These are phyloP conservation scores for Sordariomycetes sp. DNA, from an alignment of 2,329 filamentous ascomycete species.

Conservation along the genomic window DNA sequence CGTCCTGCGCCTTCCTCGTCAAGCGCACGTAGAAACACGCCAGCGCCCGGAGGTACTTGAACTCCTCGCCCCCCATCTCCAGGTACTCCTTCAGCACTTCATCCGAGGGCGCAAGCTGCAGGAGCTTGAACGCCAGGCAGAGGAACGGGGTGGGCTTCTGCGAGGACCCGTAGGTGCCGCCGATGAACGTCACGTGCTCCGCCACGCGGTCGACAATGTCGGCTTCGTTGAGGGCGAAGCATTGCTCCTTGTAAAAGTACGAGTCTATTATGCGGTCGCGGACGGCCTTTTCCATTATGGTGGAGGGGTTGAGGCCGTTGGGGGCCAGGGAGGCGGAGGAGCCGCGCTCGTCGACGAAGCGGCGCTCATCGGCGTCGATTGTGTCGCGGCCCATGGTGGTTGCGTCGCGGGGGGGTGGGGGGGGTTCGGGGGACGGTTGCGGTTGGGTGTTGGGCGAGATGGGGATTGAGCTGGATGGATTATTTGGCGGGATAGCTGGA, in stretches of 20 bases:
- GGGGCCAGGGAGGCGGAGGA: constrained; percentile 62
- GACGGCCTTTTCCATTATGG: constrained; percentile 88
- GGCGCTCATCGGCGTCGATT: constrained; percentile 69
- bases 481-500: background rate
- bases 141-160: constrained; percentile 89
- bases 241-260: constrained; percentile 98
- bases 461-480: background rate
- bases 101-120: constrained; percentile 73
- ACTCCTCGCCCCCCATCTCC: constrained; percentile 57
- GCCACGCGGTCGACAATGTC: constrained; percentile 81
- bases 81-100: constrained; percentile 73
- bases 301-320: constrained; percentile 86
- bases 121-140: constrained; percentile 86
- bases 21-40: constrained; percentile 89
- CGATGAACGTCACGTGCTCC: constrained; percentile 68
- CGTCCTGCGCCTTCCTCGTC: constrained; percentile 68
- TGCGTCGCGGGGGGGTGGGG: background rate
- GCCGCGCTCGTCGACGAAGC: constrained; percentile 83
- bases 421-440: background rate
- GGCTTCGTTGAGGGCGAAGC: constrained; percentile 82
- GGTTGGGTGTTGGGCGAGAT: background rate
- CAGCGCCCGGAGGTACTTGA: constrained; percentile 80
- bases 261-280: constrained; percentile 90
- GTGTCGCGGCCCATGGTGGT: constrained; percentile 21
- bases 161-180: constrained; percentile 71